Percentiles rank a stretch among this genome's conserved stretches.
Conservation (phyloP, 345 rosid species). For the Syzygium aqueum region DNA sequence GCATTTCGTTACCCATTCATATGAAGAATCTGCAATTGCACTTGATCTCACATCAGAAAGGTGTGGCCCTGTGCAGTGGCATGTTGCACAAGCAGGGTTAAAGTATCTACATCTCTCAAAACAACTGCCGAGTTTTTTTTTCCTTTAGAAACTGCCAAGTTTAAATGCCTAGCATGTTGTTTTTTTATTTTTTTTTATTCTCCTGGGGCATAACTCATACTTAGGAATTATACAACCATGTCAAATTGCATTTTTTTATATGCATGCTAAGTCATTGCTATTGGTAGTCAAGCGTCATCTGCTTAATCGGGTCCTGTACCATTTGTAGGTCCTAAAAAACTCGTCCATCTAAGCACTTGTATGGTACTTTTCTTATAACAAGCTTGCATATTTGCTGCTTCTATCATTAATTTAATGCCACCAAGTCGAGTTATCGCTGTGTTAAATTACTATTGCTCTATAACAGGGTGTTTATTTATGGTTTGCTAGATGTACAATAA, state of each 20-base stretch:
- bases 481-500: conserved; percentile 73
- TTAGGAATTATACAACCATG: neutral
- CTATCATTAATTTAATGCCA: neutral
- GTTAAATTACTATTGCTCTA: neutral
- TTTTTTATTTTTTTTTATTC: neutral
- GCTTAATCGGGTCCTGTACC: neutral
- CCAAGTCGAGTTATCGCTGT: neutral
- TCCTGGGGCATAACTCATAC: neutral
- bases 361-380: neutral
- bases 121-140: neutral
- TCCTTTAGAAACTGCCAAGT: neutral
- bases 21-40: neutral
- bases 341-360: neutral
- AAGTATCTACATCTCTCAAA: neutral
- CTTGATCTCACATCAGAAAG: neutral
- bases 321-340: neutral
- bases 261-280: neutral
- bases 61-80: neutral
- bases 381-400: neutral
- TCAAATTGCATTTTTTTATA: neutral
- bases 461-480: neutral
- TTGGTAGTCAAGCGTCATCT: neutral
- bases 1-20: neutral
- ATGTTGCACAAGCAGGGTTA: neutral
- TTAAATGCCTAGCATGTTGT: neutral